phyloP scores from a whole-genome alignment of 768 basidiomycete genomes.

The Rhodotorula babjevae region DNA sequence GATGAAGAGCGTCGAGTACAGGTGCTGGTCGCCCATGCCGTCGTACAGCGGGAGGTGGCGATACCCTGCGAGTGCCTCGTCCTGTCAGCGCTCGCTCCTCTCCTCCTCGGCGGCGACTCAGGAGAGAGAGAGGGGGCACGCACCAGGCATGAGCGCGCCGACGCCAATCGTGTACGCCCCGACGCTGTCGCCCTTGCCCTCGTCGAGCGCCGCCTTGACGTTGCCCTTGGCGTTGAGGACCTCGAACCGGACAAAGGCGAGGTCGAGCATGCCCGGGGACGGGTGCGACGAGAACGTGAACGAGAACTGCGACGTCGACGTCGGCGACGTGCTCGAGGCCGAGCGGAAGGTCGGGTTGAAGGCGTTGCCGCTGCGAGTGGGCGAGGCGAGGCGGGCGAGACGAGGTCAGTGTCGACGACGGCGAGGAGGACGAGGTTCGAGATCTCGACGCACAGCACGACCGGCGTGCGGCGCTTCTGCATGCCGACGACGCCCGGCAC shows the following conservation, averaged over 20 bases:
- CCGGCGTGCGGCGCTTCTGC: constrained; percentile 28
- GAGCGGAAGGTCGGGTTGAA: constrained; percentile 91
- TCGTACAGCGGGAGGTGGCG: constrained; percentile 88
- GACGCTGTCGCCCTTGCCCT: constrained; percentile 60
- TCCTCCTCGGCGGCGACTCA: constrained; percentile 27
- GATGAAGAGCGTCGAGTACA: constrained; percentile 92
- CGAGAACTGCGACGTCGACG: constrained; percentile 53
- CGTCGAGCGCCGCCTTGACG: constrained; percentile 29
- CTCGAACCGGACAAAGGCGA: constrained; percentile 76
- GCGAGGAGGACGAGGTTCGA: background rate
- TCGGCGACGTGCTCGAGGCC: background rate
- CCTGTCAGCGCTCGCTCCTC: too few species aligned
- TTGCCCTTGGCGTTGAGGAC: constrained; percentile 61
- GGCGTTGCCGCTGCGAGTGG: constrained; percentile 56
- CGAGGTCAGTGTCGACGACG: background rate
- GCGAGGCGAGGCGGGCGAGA: too few species aligned
- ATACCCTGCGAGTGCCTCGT: constrained; percentile 58
- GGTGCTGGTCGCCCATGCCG: constrained; percentile 73
- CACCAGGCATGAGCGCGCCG: constrained; percentile 68
- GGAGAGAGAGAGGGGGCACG: constrained; percentile 44
- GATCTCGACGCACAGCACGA: constrained; percentile 24
- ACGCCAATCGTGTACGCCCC: constrained; percentile 70
- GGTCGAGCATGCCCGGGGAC: constrained; percentile 63
- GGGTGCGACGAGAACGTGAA: constrained; percentile 64
- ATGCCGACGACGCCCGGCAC: constrained; percentile 35